phyloP scores from a whole-genome alignment of 495 filamentous ascomycete genomes.

The Penicillium mononematosum region DNA sequence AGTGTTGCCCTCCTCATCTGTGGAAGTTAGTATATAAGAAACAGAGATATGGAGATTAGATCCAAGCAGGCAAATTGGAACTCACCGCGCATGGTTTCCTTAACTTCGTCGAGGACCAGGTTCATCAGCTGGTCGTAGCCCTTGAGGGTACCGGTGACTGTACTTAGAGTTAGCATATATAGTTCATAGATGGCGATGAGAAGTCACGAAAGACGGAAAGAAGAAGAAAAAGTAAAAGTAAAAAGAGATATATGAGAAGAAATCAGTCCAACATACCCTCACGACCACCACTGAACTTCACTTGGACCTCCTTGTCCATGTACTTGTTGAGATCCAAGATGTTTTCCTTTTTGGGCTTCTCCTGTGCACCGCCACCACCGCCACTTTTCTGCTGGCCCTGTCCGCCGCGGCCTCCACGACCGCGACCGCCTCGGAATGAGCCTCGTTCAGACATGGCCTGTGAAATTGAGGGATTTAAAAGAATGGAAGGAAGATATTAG shows the following conservation, averaged over 20 bases:
- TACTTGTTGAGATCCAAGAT: conserved; percentile 94
- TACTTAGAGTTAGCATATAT: conserved; percentile 11
- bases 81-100: conserved; percentile 81
- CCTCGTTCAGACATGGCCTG: conserved; percentile 67
- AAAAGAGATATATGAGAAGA: conserved; percentile 8
- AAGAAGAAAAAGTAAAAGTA: neutral
- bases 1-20: conserved; percentile 88
- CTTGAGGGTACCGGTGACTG: conserved; percentile 86
- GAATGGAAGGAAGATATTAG: conserved; percentile 6
- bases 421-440: conserved; percentile 57
- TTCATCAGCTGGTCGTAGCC: conserved; percentile 98
- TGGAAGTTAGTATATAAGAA: conserved; percentile 17
- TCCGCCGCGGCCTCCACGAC: conserved; percentile 46
- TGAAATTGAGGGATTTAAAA: conserved; percentile 8
- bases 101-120: conserved; percentile 89
- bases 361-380: conserved; percentile 51
- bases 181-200: conserved; percentile 1
- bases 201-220: neutral
- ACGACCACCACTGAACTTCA: conserved; percentile 94
- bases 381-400: conserved; percentile 45
- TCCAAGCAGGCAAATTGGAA: neutral
- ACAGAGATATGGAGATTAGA: neutral
- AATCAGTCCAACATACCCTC: conserved; percentile 63
- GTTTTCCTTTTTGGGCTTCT: conserved; percentile 95
- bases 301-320: conserved; percentile 89